These are phyloP conservation scores for Oxyria digyna DNA, from an alignment of 148 eudicot genomes.

Conservation along the genomic window DNA sequence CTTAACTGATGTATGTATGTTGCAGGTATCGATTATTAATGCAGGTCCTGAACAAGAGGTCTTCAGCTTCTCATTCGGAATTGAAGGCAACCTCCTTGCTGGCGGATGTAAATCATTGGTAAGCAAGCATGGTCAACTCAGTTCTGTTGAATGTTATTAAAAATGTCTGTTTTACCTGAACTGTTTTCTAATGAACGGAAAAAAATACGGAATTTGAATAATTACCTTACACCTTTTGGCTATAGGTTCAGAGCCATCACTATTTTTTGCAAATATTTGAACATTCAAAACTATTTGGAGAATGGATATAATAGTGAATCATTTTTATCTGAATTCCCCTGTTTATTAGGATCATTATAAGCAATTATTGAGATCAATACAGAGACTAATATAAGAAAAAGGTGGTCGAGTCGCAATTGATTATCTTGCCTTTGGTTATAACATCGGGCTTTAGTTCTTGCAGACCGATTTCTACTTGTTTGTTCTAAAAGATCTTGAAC, in stretches of 20 bases:
- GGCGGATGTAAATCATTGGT: constrained; percentile 93
- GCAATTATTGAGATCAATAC: background rate
- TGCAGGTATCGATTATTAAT: constrained; percentile 56
- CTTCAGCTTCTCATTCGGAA: constrained; percentile 74
- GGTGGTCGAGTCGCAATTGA: background rate
- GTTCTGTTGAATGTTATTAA: background rate
- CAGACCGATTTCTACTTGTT: background rate
- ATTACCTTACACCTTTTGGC: no score
- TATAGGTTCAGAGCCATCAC: no score
- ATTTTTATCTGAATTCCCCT: no score
- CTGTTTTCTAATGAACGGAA: background rate
- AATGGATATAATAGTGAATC: no score
- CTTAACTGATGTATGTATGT: background rate
- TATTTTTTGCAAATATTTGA: no score
- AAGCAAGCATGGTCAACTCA: background rate
- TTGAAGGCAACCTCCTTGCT: constrained; percentile 62
- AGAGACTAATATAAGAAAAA: background rate
- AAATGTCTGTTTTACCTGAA: background rate
- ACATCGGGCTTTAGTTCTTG: background rate
- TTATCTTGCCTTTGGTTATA: background rate
- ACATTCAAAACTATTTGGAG: no score
- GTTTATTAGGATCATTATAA: no score
- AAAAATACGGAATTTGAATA: background rate
- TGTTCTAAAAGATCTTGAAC: background rate
- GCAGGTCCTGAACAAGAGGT: constrained; percentile 72